These are phyloP conservation scores for Berkeleyomyces rouxiae DNA, from an alignment of 2,329 filamentous ascomycete species.

Conservation along the genomic window DNA sequence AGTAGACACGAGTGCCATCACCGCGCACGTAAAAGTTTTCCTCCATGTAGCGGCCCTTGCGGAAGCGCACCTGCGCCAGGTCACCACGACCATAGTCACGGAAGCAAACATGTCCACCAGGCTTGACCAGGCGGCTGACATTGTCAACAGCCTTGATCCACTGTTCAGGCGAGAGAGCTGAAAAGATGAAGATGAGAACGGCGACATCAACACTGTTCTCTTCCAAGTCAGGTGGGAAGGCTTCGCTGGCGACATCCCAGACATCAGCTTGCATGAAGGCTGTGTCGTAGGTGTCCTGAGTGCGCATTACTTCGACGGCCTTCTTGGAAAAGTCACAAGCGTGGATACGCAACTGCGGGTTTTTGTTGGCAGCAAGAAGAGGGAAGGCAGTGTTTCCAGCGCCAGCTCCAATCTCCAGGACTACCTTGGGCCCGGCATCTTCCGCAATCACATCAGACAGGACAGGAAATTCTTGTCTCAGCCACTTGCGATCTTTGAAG, in stretches of 20 bases:
- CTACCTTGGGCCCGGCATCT: conserved; percentile 49
- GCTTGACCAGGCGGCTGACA: conserved; percentile 67
- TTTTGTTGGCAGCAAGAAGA: conserved; percentile 68
- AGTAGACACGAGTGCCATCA: conserved; percentile 92
- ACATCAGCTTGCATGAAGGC: conserved; percentile 74
- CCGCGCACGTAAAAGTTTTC: conserved; percentile 97
- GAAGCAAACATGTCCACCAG: conserved; percentile 85
- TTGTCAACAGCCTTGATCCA: conserved; percentile 74
- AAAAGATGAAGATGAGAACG: conserved; percentile 94
- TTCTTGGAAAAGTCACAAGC: conserved; percentile 94
- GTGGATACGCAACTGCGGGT: conserved; percentile 65
- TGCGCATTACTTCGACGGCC: conserved; percentile 82
- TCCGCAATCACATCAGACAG: conserved; percentile 57
- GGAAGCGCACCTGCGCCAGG: conserved; percentile 90
- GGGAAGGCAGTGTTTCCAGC: conserved; percentile 96
- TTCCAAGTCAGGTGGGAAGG: conserved; percentile 57
- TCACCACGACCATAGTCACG: conserved; percentile 93
- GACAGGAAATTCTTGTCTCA: conserved; percentile 87
- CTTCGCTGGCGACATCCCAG: conserved; percentile 69
- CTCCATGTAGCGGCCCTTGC: conserved; percentile 81
- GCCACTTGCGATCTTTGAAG: conserved; percentile 97
- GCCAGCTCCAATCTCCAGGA: conserved; percentile 86
- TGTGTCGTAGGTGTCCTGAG: conserved; percentile 50
- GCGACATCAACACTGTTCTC: conserved; percentile 80
- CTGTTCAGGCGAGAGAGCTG: conserved; percentile 67